Evolutionary conservation across 805 yeast species (phyloP).

Genomic region (Lipomyces kockii): DNA sequence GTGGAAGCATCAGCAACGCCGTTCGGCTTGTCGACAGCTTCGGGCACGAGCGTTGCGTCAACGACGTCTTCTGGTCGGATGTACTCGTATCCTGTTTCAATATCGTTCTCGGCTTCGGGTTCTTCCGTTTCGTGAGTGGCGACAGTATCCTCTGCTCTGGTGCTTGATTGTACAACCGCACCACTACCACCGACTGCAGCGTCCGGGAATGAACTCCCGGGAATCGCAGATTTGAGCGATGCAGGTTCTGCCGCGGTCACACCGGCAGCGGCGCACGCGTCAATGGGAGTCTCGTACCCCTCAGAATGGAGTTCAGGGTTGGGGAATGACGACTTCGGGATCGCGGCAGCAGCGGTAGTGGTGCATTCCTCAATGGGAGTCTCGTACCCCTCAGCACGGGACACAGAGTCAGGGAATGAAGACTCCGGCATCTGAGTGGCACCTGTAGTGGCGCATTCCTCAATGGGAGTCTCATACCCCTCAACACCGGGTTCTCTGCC

Average conservation of each 20-base stretch:
- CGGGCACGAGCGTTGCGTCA: neutral
- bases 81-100: neutral
- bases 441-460: neutral
- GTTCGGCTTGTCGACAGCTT: neutral
- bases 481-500: neutral
- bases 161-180: neutral
- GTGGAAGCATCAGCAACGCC: neutral
- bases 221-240: neutral
- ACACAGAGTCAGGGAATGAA: neutral
- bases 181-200: neutral
- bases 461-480: constrained; percentile 1
- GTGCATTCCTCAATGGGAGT: neutral
- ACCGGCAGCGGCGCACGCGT: neutral
- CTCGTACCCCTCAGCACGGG: neutral
- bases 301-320: neutral
- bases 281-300: neutral
- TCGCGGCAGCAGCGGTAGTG: neutral
- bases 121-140: neutral
- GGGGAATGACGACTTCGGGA: neutral
- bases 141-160: neutral
- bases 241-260: neutral
- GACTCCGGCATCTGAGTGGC: neutral
- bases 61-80: neutral
- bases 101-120: neutral
- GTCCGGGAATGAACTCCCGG: neutral